Percentiles rank a stretch among this genome's conserved stretches.
Conservation (phyloP, 2,329 filamentous ascomycete species). For the Elsinoe necatrix region DNA sequence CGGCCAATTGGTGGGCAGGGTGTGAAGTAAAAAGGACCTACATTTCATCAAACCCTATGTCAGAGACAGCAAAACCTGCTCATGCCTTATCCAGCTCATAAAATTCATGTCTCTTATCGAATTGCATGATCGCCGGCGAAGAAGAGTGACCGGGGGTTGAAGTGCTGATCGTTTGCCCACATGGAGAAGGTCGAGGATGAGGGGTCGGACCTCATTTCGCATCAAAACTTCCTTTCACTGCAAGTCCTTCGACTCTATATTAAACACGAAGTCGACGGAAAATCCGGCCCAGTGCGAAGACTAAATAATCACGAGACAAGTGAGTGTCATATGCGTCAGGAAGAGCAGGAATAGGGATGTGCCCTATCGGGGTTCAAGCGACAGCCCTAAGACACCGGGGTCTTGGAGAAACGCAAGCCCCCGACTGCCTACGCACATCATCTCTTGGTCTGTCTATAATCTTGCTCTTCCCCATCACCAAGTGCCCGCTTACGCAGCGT, state of each 20-base stretch:
- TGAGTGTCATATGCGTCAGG: background rate
- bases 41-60: background rate
- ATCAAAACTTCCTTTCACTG: background rate
- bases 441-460: no score
- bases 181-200: background rate
- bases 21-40: background rate
- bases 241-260: background rate
- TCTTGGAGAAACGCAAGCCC: background rate
- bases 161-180: constrained; percentile 1
- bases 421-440: background rate
- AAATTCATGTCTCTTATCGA: background rate
- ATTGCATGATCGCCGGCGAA: background rate
- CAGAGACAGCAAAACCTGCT: background rate
- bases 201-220: background rate
- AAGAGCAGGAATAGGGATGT: background rate
- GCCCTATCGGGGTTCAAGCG: background rate
- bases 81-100: background rate
- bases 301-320: background rate
- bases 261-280: background rate
- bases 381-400: background rate
- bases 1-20: background rate
- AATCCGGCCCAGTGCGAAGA: background rate
- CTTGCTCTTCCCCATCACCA: no score
- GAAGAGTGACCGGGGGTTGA: background rate
- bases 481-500: no score